Percentiles rank a stretch among this genome's conserved stretches.
Evolutionary conservation across 2,329 filamentous ascomycete species (phyloP).

Genomic region (Emydomyces testavorans): DNA sequence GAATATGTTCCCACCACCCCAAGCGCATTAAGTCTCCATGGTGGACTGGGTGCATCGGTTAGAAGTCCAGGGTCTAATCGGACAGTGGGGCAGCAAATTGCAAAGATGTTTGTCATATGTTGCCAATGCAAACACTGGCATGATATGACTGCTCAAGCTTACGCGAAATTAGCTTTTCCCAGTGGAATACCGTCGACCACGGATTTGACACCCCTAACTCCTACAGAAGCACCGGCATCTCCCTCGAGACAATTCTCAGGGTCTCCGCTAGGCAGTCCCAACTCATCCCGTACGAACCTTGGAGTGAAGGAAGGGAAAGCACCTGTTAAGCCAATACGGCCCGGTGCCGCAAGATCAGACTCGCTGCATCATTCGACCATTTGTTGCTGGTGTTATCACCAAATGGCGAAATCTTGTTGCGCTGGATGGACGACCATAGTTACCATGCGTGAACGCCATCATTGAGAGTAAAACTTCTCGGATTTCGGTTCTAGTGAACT

Average conservation of each 20-base stretch:
- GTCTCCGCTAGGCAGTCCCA: not conserved
- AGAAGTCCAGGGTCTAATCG: constrained; percentile 17
- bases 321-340: not conserved
- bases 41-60: constrained; percentile 12
- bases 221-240: not conserved
- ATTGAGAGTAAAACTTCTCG: constrained; percentile 18
- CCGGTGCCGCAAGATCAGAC: constrained; percentile 1
- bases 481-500: not conserved
- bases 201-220: not conserved
- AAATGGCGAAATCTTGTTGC: constrained; percentile 58
- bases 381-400: constrained; percentile 62
- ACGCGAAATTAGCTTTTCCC: constrained; percentile 27
- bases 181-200: not conserved
- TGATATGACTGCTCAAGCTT: constrained; percentile 32
- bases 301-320: constrained; percentile 8
- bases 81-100: constrained; percentile 17
- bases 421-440: constrained; percentile 57
- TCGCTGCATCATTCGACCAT: constrained; percentile 44
- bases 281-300: constrained; percentile 5
- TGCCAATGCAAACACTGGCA: constrained; percentile 36
- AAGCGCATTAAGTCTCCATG: constrained; percentile 4
- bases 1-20: constrained; percentile 6
- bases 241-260: not conserved
- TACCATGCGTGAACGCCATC: constrained; percentile 50
- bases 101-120: constrained; percentile 35